Evolutionary conservation across 495 filamentous ascomycete species (phyloP).

Genomic region (Letharia columbiana): DNA sequence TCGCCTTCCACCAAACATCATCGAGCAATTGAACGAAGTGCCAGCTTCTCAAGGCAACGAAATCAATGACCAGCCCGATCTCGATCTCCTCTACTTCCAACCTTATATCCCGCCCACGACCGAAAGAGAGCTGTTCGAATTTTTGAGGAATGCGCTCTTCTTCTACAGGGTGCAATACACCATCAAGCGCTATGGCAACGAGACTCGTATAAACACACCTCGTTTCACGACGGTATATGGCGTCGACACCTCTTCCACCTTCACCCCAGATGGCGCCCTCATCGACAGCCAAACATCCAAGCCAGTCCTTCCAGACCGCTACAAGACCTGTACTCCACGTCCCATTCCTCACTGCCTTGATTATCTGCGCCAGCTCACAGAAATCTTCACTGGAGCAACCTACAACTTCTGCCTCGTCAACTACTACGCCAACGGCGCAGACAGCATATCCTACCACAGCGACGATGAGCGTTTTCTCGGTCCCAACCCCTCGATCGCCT

Average conservation of each 20-base stretch:
- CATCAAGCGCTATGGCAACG: conserved; percentile 48
- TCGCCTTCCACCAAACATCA: conserved; percentile 42
- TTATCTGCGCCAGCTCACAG: conserved; percentile 44
- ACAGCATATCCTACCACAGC: conserved; percentile 66
- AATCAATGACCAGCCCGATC: conserved; percentile 54
- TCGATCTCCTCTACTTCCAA: conserved; percentile 60
- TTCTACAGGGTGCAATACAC: conserved; percentile 68
- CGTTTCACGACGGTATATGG: conserved; percentile 67
- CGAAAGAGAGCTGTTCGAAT: conserved; percentile 52
- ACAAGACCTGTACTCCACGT: conserved; percentile 40
- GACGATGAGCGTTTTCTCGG: conserved; percentile 72
- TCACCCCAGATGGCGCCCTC: conserved; percentile 33
- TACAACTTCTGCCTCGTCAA: conserved; percentile 74
- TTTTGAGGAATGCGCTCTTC: conserved; percentile 52
- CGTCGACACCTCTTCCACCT: conserved; percentile 51
- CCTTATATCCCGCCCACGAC: conserved; percentile 50
- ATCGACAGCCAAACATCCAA: conserved; percentile 40
- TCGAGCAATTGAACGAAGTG: conserved; percentile 29
- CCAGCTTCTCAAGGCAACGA: conserved; percentile 32
- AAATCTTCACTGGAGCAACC: conserved; percentile 47
- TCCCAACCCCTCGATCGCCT: conserved; percentile 56
- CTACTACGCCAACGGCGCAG: conserved; percentile 61
- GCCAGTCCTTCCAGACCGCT: conserved; percentile 37
- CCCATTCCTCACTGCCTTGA: conserved; percentile 61
- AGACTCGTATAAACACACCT: conserved; percentile 58